Percentiles rank a stretch among this genome's conserved stretches.
phyloP scores from a whole-genome alignment of 768 basidiomycete species.

The Cubamyces sp. region DNA sequence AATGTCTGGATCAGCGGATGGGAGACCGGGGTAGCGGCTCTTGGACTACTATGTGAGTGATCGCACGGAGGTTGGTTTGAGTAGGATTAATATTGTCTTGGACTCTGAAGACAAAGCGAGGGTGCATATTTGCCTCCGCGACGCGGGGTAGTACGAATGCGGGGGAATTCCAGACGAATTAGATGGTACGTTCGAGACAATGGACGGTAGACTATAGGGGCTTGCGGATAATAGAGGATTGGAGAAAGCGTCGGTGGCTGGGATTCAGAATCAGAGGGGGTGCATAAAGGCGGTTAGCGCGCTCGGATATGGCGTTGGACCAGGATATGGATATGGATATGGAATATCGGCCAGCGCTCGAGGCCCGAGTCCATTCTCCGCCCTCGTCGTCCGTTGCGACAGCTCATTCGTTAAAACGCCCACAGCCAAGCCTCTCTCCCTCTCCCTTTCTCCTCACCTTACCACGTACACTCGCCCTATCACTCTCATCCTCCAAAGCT shows the following conservation, averaged over 20 bases:
- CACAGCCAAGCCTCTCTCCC: too few species aligned
- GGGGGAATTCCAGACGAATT: too few species aligned
- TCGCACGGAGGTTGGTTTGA: conserved; percentile 1
- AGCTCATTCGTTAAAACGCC: not conserved
- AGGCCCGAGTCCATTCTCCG: conserved; percentile 9
- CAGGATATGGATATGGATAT: too few species aligned
- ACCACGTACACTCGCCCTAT: not conserved
- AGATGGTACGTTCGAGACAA: not conserved
- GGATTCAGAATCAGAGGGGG: too few species aligned
- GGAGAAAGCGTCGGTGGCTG: not conserved
- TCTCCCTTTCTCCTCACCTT: not conserved
- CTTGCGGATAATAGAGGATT: conserved; percentile 12
- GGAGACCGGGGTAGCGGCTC: conserved; percentile 3
- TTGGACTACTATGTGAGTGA: conserved; percentile 5
- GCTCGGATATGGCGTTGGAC: too few species aligned
- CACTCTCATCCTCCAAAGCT: not conserved
- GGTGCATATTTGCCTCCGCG: not conserved
- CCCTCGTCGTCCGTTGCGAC: conserved; percentile 6
- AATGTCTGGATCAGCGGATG: too few species aligned
- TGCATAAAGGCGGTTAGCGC: conserved; percentile 14
- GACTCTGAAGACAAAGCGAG: not conserved
- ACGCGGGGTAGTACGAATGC: not conserved
- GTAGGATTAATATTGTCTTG: too few species aligned
- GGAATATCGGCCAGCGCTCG: not conserved
- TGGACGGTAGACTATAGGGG: not conserved